Conservation (phyloP, 148 eudicot species). For the Vaccinium darrowii region DNA sequence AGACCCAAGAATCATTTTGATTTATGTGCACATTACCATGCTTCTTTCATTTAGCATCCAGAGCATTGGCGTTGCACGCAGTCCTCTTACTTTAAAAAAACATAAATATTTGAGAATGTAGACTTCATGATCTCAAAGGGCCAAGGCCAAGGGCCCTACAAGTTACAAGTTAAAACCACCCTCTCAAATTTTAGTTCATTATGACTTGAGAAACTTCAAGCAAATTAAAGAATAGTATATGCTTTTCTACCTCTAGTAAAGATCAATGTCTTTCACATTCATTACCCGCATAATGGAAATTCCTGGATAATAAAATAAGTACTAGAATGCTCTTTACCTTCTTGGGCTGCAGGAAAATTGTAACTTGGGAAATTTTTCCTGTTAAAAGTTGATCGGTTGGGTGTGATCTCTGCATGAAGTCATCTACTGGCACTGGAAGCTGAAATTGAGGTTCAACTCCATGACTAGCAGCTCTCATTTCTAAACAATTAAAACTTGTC, state of each 20-base stretch:
- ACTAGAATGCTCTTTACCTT: constrained; percentile 44
- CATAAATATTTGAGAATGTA: neutral
- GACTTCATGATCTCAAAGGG: constrained; percentile 7
- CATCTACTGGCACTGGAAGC: constrained; percentile 92
- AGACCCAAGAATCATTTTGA: no score
- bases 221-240: neutral
- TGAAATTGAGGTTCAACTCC: constrained; percentile 97
- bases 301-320: neutral
- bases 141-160: no score
- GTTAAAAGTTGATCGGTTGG: constrained; percentile 65
- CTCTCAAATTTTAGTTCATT: no score
- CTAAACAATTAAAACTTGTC: constrained; percentile 74
- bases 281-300: neutral
- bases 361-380: constrained; percentile 56
- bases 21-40: no score
- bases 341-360: constrained; percentile 61
- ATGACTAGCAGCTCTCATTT: constrained; percentile 98
- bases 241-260: neutral
- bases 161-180: no score
- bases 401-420: constrained; percentile 90
- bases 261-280: neutral
- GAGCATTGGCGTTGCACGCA: no score
- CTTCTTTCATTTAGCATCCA: no score
- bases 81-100: neutral
- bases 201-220: neutral